A percentile compares a stretch with the other conserved stretches of the same genome.
Conservation (phyloP, 257 asterid genomes). For the Salvia miltiorrhiza region DNA sequence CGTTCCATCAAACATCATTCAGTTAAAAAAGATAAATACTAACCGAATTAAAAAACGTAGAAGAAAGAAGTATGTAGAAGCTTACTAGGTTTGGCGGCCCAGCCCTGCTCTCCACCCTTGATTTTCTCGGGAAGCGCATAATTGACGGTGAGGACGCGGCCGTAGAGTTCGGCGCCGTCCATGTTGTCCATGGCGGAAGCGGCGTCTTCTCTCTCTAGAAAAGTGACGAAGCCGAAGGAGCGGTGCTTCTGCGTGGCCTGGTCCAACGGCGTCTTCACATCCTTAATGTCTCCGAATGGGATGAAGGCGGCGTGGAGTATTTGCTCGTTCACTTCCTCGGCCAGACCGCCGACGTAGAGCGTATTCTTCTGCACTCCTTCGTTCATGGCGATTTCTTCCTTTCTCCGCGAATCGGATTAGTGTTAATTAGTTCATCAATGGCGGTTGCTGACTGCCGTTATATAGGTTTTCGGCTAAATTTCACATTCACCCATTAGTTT, state of each 20-base stretch:
- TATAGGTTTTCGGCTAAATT: slow-evolving; percentile 10
- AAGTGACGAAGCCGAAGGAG: slow-evolving; percentile 91
- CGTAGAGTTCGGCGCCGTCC: slow-evolving; percentile 98
- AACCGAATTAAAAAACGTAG: background rate
- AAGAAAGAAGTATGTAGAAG: background rate
- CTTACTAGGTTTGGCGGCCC: slow-evolving; percentile 99
- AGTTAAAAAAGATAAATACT: background rate
- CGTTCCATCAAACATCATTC: slow-evolving; percentile 3
- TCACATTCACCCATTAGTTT: slow-evolving; percentile 15
- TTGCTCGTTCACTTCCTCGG: slow-evolving; percentile 90
- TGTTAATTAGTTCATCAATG: background rate
- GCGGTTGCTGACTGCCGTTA: background rate
- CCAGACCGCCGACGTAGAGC: slow-evolving; percentile 85
- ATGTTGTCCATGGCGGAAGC: slow-evolving; percentile 95
- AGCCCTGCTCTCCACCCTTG: slow-evolving; percentile 95
- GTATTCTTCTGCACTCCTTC: slow-evolving; percentile 94
- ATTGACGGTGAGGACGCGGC: slow-evolving; percentile 90
- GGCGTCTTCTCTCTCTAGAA: slow-evolving; percentile 89
- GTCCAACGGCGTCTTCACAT: slow-evolving; percentile 91
- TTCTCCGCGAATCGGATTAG: background rate
- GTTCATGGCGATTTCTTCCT: slow-evolving; percentile 42
- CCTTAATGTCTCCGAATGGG: slow-evolving; percentile 94
- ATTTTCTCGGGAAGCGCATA: slow-evolving; percentile 90
- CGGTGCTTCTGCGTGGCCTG: slow-evolving; percentile 97
- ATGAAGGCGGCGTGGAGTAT: slow-evolving; percentile 86